These are phyloP conservation scores for Kwoniella bestiolae DNA, from an alignment of 768 basidiomycete species.

Conservation along the genomic window DNA sequence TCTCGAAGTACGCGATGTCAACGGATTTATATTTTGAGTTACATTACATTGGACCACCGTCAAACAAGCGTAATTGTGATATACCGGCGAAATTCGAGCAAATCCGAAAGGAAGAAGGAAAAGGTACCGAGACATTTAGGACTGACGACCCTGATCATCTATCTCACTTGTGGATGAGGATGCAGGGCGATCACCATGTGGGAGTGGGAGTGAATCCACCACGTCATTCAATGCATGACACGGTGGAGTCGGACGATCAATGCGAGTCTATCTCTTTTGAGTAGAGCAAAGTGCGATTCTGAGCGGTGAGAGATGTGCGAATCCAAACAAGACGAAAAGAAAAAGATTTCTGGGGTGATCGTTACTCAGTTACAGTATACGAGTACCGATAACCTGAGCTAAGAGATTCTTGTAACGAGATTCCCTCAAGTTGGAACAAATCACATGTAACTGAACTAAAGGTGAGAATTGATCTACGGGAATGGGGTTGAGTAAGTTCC, in stretches of 20 bases:
- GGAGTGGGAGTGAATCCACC: too few species aligned
- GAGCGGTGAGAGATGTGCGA: too few species aligned
- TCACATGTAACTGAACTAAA: too few species aligned
- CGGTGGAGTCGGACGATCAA: too few species aligned
- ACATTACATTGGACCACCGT: not conserved
- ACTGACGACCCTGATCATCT: not conserved
- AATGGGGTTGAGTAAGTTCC: too few species aligned
- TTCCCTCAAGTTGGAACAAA: too few species aligned
- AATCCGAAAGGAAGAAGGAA: not conserved
- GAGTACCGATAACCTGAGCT: not conserved
- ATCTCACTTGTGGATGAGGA: not conserved
- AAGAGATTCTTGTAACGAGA: too few species aligned
- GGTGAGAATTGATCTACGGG: too few species aligned
- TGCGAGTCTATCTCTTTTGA: too few species aligned
- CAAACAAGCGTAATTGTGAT: not conserved
- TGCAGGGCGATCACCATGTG: not conserved
- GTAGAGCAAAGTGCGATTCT: too few species aligned
- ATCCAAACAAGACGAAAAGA: not conserved
- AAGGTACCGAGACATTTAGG: not conserved
- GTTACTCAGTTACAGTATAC: not conserved
- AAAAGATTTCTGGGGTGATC: not conserved
- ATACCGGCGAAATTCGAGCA: not conserved
- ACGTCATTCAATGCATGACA: too few species aligned
- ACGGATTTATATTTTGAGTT: not conserved
- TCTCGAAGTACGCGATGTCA: too few species aligned